Conservation (phyloP, 192 early-diverging fungal genomes). For the Coemansia sp. region DNA sequence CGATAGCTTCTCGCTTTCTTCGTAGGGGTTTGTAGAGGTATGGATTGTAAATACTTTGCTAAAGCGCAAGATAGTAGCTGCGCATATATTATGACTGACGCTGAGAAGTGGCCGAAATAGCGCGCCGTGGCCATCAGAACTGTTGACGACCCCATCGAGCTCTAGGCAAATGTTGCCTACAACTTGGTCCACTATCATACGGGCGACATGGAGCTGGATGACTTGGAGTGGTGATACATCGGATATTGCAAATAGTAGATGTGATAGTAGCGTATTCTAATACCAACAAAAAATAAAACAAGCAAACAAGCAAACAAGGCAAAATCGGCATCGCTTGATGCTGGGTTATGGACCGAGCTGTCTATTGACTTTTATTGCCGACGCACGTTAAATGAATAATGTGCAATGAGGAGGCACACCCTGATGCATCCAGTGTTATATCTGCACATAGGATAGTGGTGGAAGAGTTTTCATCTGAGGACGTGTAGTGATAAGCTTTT, state of each 20-base stretch:
- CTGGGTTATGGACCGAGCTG: no score
- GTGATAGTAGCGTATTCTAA: no score
- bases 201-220: background rate
- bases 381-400: no score
- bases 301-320: no score
- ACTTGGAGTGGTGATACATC: background rate
- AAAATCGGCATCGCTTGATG: no score
- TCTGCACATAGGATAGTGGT: no score
- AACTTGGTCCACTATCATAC: background rate
- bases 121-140: background rate
- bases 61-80: background rate
- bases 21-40: background rate
- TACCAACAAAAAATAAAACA: no score
- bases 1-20: background rate
- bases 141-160: background rate
- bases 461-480: no score
- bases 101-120: background rate
- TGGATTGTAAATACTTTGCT: background rate
- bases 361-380: no score
- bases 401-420: no score
- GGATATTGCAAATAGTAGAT: background rate
- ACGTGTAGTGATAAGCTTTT: no score
- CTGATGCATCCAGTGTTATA: no score
- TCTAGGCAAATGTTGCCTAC: background rate
- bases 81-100: background rate